Evolutionary conservation across 345 rosid genomes (phyloP), one percentile per base, ranked within the genome.

Genomic region (Turritis glabra): DNA sequence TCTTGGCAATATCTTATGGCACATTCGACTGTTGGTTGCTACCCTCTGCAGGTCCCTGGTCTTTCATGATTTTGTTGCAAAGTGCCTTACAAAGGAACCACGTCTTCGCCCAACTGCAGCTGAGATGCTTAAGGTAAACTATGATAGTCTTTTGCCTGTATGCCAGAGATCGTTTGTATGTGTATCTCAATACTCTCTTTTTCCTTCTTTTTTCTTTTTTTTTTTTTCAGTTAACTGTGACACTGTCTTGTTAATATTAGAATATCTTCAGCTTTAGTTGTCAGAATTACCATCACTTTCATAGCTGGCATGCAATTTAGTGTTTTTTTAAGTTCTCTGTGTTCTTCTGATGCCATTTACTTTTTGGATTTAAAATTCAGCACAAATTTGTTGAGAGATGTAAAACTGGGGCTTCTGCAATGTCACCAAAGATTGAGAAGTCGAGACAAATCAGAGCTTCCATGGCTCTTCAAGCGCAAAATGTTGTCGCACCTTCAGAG

Each of bases 51-150:
- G 97, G 98, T 92, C 99, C 72, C 90, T 95, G 68, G 90, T 95
- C 53, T 95, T 92, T 62, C 99, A 95, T 89, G 99, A 95, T 86
- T 95, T 95, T 83, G 87, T 92, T 72, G 99, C 99, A 6, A 92
- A 86, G 83, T 90, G 91, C 85, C 92, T 95, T 23, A 92, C 99
- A 63, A 95, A 95, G 72, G 99, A 95, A 76, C 93, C 99, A 68
- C 93, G 98, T 47, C 73, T 82, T 76, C 97, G 99, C 50, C 99
- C 98, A 58, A 84, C 97, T 66, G 99, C 99, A 78, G 82, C 85
- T 51, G 99, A 95, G 86, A 90, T 95, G 97, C 82, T 92, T 67
- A 95, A 92, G 93, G 98, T 94, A 79, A 51, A 59, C 21, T 58
- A 21, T 38, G 21, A 72, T 23, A 51, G 19, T 13, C 37, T 71